phyloP scores from a whole-genome alignment of 306 rosid genomes.

The Hippophae gyantsensis region DNA sequence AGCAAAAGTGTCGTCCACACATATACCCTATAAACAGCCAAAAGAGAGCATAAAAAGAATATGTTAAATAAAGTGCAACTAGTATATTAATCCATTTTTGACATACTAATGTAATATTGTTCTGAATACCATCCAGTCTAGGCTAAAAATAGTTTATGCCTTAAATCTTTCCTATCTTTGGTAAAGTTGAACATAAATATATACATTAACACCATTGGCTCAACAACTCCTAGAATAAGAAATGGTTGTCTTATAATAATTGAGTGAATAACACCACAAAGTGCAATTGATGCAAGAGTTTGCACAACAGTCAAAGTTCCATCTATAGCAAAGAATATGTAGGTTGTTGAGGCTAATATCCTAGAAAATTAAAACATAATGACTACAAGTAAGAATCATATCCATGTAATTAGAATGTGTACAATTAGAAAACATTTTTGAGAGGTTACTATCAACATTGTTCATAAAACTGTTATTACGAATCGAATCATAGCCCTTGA shows the following conservation, averaged over 20 bases:
- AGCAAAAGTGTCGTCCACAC: constrained; percentile 89
- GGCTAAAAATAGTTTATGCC: constrained; percentile 69
- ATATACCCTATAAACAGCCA: constrained; percentile 57
- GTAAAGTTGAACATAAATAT: constrained; percentile 83
- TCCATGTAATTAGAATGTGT: background rate
- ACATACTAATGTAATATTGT: constrained; percentile 8
- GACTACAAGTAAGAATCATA: too few species aligned
- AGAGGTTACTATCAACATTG: constrained; percentile 1
- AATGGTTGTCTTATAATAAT: constrained; percentile 57
- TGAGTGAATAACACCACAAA: too few species aligned
- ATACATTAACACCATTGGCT: constrained; percentile 94
- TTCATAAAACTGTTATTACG: constrained; percentile 1
- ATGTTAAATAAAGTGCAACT: constrained; percentile 8
- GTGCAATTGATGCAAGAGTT: constrained; percentile 78
- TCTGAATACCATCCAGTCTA: constrained; percentile 87
- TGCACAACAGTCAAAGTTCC: constrained; percentile 69
- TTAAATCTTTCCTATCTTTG: constrained; percentile 76
- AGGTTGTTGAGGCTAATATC: too few species aligned
- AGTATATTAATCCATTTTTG: constrained; percentile 9
- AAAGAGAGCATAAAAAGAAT: constrained; percentile 12
- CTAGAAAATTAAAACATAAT: too few species aligned
- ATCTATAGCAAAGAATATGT: too few species aligned
- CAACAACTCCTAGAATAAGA: constrained; percentile 89
- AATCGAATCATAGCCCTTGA: background rate
- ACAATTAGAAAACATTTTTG: background rate